Evolutionary conservation across 2,329 filamentous ascomycete genomes (phyloP).

Genomic region (Teratosphaeria zuluensis): DNA sequence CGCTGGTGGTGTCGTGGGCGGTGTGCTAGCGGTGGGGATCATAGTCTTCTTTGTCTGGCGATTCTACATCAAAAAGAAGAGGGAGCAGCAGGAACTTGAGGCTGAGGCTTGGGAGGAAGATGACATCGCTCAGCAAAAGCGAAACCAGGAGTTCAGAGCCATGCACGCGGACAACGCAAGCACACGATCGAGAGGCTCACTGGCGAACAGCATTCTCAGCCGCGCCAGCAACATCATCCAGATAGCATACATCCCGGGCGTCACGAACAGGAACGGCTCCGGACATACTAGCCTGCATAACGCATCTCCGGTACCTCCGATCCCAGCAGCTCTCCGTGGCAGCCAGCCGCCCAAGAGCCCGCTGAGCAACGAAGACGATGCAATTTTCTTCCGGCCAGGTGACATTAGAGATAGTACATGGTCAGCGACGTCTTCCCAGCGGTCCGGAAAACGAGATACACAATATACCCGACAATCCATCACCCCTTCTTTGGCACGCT

Average conservation of each 20-base stretch:
- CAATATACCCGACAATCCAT: conserved; percentile 38
- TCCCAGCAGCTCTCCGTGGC: conserved; percentile 49
- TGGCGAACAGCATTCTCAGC: conserved; percentile 90
- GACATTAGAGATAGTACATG: conserved; percentile 88
- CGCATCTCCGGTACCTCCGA: conserved; percentile 77
- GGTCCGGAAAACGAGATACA: conserved; percentile 27
- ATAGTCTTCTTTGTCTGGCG: conserved; percentile 75
- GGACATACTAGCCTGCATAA: conserved; percentile 20
- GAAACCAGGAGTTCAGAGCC: conserved; percentile 39
- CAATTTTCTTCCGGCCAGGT: conserved; percentile 87
- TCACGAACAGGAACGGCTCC: conserved; percentile 76
- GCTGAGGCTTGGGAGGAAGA: conserved; percentile 47
- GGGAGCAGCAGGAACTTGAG: conserved; percentile 51
- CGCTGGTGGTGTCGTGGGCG: conserved; percentile 82
- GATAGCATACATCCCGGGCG: conserved; percentile 96
- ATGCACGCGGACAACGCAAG: conserved; percentile 60
- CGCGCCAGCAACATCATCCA: conserved; percentile 98
- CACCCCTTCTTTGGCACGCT: conserved; percentile 39
- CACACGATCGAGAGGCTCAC: conserved; percentile 70
- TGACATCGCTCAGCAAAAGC: conserved; percentile 47
- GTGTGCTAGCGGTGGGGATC: conserved; percentile 63
- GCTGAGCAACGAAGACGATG: conserved; percentile 48
- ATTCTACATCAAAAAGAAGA: conserved; percentile 73
- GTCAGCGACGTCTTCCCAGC: conserved; percentile 56
- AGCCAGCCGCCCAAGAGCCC: conserved; percentile 48